These are phyloP conservation scores for Lignosus rhinocerotis DNA, from an alignment of 1,284 basidiomycete species.

Conservation along the genomic window DNA sequence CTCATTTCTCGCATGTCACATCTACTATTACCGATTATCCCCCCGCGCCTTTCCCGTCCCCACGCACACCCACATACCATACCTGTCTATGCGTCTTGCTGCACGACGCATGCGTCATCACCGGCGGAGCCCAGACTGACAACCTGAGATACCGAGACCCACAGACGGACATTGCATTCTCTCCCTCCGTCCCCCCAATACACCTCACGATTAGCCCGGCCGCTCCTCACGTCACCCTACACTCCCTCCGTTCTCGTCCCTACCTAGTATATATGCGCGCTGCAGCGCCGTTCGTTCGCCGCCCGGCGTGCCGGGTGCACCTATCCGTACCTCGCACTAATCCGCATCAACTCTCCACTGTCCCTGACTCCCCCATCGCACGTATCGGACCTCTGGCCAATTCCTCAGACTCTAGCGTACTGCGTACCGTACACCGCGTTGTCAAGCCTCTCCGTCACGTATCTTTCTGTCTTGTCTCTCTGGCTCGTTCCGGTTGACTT, in stretches of 20 bases:
- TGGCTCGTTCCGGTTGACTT: slow-evolving; percentile 12
- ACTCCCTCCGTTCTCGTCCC: slow-evolving; percentile 1
- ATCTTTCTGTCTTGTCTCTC: slow-evolving; percentile 3
- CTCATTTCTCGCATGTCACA: background rate
- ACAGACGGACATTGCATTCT: slow-evolving; percentile 18
- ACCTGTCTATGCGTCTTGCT: slow-evolving; percentile 5
- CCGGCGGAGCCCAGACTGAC: slow-evolving; percentile 25
- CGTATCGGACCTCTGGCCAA: slow-evolving; percentile 8
- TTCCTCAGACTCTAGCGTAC: slow-evolving; percentile 13
- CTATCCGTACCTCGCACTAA: slow-evolving; percentile 18
- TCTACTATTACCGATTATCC: slow-evolving; percentile 1
- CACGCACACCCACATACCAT: slow-evolving; percentile 13
- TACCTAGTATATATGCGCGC: slow-evolving; percentile 19
- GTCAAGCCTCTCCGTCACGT: background rate
- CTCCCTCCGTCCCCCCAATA: background rate
- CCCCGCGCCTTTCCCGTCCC: background rate
- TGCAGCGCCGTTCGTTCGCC: slow-evolving; percentile 14
- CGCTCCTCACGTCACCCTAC: slow-evolving; percentile 5
- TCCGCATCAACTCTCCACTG: background rate
- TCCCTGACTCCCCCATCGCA: background rate
- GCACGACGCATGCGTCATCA: slow-evolving; percentile 15
- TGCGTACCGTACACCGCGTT: slow-evolving; percentile 5
- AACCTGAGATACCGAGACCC: slow-evolving; percentile 25
- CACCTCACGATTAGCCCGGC: slow-evolving; percentile 3
- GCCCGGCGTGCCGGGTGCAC: slow-evolving; percentile 18